Evolutionary conservation across 768 basidiomycete species (phyloP), one percentile per base, ranked within the genome.

Genomic region (Lentinula sp.): DNA sequence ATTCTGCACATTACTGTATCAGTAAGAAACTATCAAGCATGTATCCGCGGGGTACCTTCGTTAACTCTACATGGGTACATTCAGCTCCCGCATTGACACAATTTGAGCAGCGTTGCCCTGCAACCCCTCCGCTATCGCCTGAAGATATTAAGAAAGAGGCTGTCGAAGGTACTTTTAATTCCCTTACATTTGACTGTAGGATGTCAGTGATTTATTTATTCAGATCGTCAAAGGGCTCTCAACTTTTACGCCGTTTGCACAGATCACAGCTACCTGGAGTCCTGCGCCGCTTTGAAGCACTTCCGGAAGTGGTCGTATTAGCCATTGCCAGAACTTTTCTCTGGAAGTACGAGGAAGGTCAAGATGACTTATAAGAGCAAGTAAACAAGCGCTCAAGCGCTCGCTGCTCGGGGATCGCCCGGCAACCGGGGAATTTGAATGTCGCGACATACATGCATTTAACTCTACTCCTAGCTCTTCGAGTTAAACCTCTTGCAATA

Each of bases 61-160:
- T 83, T 18, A 85, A 81, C 71, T 88, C 85, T 58, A 83, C 78
- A 67, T 89, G 88, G 1, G 84, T 87, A 69, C 88, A 90, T 18
- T 86, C 81, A 42, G 79, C 73, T 55, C 79, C 77, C 63, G 77
- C 83, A 23, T 84, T 77, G 23, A 79, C 74, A 66, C 87, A 89
- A 66, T 86, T 87, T 3, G 82, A 82, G 66, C 87, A 90, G 48
- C 77, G 72, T 68, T 85, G 85, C 37, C 79, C 80, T 16, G 81
- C 79, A 82, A 82, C 84, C 65, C 82, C 82, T 3, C 82, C 85
- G 64, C 89, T 90, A 71, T 91, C 86, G 65, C 86, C 85, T 86
- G 63, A n/a, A 61, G 65, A 68, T 61, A 59, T 66, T 39, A 62
- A 59, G 61, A 62, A 51, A 9, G 12, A 55, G 2, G 23, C 23